Conservation (phyloP, 208 protist genomes). For the Acanthamoeba polyphaga region DNA sequence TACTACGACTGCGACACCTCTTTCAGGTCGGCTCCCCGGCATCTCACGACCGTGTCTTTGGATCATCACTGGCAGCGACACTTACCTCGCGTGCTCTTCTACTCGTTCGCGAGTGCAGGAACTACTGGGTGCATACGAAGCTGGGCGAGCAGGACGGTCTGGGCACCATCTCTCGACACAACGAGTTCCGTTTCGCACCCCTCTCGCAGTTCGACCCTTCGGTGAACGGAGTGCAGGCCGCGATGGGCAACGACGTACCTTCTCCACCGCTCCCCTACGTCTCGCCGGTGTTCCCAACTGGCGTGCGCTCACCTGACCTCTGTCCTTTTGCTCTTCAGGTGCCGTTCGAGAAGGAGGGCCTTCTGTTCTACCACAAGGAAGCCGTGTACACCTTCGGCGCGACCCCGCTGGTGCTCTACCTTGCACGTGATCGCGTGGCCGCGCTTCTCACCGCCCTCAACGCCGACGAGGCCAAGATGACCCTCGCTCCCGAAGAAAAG, state of each 20-base stretch:
- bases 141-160: slow-evolving; percentile 6
- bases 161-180: slow-evolving; percentile 4
- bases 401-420: slow-evolving; percentile 90
- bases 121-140: slow-evolving; percentile 70
- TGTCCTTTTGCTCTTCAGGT: not conserved
- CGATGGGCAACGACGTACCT: slow-evolving; percentile 24
- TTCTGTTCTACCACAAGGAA: slow-evolving; percentile 85
- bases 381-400: slow-evolving; percentile 83
- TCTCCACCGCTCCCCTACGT: not conserved
- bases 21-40: slow-evolving; percentile 78
- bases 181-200: slow-evolving; percentile 48
- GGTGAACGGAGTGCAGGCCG: not conserved
- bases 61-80: not conserved
- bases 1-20: slow-evolving; percentile 86
- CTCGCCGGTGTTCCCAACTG: not conserved
- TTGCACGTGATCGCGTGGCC: slow-evolving; percentile 92
- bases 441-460: slow-evolving; percentile 8
- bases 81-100: not conserved
- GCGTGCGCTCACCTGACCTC: not conserved
- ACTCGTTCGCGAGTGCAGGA: not conserved
- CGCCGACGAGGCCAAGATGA: not conserved
- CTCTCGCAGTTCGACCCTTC: not conserved
- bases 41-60: not conserved
- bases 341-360: slow-evolving; percentile 64
- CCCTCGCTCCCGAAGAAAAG: not conserved